Base-by-base conservation (phyloP, 208 protist species). In the Wallacemonas rigidus region DNA sequence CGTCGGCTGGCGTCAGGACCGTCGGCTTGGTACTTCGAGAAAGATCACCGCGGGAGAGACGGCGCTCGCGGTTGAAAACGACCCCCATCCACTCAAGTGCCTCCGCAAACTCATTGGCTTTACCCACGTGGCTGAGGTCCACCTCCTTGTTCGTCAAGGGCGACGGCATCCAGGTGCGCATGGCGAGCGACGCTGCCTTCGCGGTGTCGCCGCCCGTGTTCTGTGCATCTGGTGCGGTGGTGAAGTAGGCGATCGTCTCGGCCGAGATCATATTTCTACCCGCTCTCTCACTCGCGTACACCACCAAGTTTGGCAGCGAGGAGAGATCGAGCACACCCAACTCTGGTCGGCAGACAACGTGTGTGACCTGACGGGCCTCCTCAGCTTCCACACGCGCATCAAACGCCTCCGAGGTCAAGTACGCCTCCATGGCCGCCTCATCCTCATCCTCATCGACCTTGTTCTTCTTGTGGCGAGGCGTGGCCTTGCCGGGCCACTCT, bases 301-400 rank as follows among this genome's bases (percentile, higher is more conserved):
- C 76, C 15, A 92, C 75, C 15, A 95, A 60, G 15, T 65, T 71
- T 0, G 90, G 85, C 44, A 92, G 64, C n/a, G 83, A 82, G 50
- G 85, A 88, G 1, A 95, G 78, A 44, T 95, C 86, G 26, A 92
- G 73, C 1, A 86, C 65, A 43, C 90, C 90, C n/a, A 91, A 67
- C 47, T 79, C 76, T 3, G 82, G 83, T 2, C 76, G 80, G 61
- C 71, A 85, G 7, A 68, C 60, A 2, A 78, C 76, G 15, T 80
- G 71, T 11, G 73, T 63, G 2, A 91, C 80, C 26, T 83, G 36
- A 2, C 74, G 75, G 47, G 74, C 60, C 68, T 83, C 81, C 71
- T 87, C 86, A 41, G 38, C 47, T 61, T 79, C 71, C 54, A 88
- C 75, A 14, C 50, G 50, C 45, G 65, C 51, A 40, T 86, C 82